Evolutionary conservation across 352 stramenopile genomes (phyloP).

Genomic region (Phytophthora sp.): DNA sequence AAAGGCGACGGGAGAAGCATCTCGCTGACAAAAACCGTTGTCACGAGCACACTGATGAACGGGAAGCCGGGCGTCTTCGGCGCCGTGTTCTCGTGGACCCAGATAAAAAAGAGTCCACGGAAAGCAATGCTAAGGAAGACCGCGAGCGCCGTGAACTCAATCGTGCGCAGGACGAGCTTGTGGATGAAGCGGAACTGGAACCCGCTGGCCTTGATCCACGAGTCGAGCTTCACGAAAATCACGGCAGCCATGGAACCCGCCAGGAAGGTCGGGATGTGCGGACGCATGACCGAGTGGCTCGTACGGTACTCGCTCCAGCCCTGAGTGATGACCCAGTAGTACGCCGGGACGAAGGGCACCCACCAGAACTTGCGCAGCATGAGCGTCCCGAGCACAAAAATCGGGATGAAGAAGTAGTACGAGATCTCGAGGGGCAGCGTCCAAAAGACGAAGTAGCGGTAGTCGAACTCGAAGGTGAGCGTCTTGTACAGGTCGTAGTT

Average conservation of each 20-base stretch:
- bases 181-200: conserved; percentile 35
- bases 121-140: conserved; percentile 42
- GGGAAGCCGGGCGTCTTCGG: conserved; percentile 24
- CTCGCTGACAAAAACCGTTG: conserved; percentile 40
- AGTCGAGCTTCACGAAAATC: conserved; percentile 37
- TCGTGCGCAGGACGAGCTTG: conserved; percentile 18
- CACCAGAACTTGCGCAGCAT: conserved; percentile 39
- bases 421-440: conserved; percentile 55
- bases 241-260: conserved; percentile 48
- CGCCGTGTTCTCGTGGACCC: conserved; percentile 40
- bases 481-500: conserved; percentile 43
- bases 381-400: conserved; percentile 31
- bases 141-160: conserved; percentile 29
- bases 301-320: conserved; percentile 37
- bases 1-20: conserved; percentile 42
- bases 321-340: conserved; percentile 36
- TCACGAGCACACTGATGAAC: conserved; percentile 42
- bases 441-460: conserved; percentile 59
- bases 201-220: conserved; percentile 29
- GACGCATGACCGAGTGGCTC: conserved; percentile 16
- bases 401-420: conserved; percentile 63
- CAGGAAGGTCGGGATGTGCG: conserved; percentile 46
- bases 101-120: conserved; percentile 45
- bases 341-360: conserved; percentile 35
- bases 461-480: conserved; percentile 47